Evolutionary conservation across 768 basidiomycete species (phyloP).

Genomic region (Tylopilus balloui): DNA sequence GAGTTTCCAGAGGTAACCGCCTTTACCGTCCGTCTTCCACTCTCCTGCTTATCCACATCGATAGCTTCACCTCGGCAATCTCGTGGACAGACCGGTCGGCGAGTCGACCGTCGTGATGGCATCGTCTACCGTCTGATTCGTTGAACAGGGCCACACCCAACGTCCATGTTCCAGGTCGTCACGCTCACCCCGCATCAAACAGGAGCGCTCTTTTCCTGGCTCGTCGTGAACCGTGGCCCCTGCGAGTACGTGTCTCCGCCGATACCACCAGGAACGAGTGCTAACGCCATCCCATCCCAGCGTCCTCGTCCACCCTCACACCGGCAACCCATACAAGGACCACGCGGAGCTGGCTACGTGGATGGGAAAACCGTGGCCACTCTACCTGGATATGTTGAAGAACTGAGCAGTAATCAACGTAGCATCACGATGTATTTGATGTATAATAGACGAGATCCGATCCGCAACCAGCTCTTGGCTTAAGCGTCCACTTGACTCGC

Average conservation of each 20-base stretch:
- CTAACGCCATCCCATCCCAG: constrained; percentile 30
- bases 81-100: constrained; percentile 65
- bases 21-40: background rate
- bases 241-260: constrained; percentile 54
- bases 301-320: constrained; percentile 70
- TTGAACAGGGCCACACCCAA: constrained; percentile 56
- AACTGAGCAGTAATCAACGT: too few relatives aligned
- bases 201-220: constrained; percentile 64
- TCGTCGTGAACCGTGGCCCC: constrained; percentile 63
- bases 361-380: constrained; percentile 62
- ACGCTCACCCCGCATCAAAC: constrained; percentile 64
- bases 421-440: too few relatives aligned
- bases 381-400: constrained; percentile 37
- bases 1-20: constrained; percentile 64
- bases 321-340: constrained; percentile 49
- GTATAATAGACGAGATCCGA: constrained; percentile 1
- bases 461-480: constrained; percentile 2
- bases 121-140: background rate
- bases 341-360: constrained; percentile 62
- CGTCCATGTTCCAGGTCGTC: constrained; percentile 70
- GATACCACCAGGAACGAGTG: background rate
- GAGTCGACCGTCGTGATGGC: constrained; percentile 13
- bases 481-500: too few relatives aligned
- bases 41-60: background rate
- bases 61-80: constrained; percentile 55